phyloP scores from a whole-genome alignment of 2,329 filamentous ascomycete species.

The Monosporascus cannonballus region DNA sequence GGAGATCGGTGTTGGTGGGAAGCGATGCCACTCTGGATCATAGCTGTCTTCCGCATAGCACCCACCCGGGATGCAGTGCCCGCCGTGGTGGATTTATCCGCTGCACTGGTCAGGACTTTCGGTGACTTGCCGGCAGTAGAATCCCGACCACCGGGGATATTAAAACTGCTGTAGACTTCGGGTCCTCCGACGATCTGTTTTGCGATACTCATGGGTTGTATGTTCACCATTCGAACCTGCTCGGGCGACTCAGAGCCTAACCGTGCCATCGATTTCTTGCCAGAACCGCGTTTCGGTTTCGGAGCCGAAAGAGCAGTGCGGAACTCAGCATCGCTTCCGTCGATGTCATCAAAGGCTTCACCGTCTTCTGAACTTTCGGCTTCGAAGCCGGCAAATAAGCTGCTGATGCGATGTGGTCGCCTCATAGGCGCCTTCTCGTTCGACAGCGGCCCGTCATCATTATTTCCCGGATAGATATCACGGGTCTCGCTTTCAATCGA shows the following conservation, averaged over 20 bases:
- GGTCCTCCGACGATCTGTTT: slow-evolving; percentile 31
- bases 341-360: slow-evolving; percentile 55
- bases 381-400: slow-evolving; percentile 82
- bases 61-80: slow-evolving; percentile 42
- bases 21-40: slow-evolving; percentile 73
- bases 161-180: slow-evolving; percentile 42
- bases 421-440: slow-evolving; percentile 54
- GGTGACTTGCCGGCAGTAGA: slow-evolving; percentile 24
- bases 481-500: slow-evolving; percentile 36
- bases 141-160: slow-evolving; percentile 25
- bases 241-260: slow-evolving; percentile 39
- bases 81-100: slow-evolving; percentile 24
- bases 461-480: slow-evolving; percentile 71
- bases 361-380: slow-evolving; percentile 61
- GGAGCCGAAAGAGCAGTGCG: slow-evolving; percentile 61
- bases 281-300: slow-evolving; percentile 38
- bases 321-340: slow-evolving; percentile 62
- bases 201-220: slow-evolving; percentile 24
- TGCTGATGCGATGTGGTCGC: slow-evolving; percentile 70
- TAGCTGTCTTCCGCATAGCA: slow-evolving; percentile 69
- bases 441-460: slow-evolving; percentile 70
- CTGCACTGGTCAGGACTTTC: slow-evolving; percentile 22
- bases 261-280: slow-evolving; percentile 37
- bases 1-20: slow-evolving; percentile 59
- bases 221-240: slow-evolving; percentile 15